phyloP scores from a whole-genome alignment of 2,329 filamentous ascomycete genomes.

The Cytospora leucostoma region DNA sequence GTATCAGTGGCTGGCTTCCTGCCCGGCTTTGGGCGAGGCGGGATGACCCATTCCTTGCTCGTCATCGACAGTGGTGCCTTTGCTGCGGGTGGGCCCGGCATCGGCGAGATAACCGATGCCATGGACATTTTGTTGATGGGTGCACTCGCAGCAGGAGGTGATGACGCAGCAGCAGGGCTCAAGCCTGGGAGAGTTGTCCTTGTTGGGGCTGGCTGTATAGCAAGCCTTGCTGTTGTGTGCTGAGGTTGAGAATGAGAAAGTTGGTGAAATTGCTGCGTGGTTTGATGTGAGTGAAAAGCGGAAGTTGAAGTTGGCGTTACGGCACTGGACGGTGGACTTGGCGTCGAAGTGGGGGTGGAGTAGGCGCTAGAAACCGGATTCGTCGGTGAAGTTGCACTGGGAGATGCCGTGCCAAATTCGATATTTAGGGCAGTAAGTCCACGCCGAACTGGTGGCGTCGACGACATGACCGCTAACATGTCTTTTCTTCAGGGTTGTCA shows the following conservation, averaged over 20 bases:
- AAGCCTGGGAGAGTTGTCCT: conserved; percentile 24
- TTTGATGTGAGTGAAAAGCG: conserved; percentile 12
- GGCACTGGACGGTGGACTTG: conserved; percentile 16
- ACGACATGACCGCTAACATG: conserved; percentile 18
- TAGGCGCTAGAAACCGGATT: conserved; percentile 24
- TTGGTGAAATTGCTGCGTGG: neutral
- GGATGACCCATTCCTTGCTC: conserved; percentile 83
- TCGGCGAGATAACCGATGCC: conserved; percentile 49
- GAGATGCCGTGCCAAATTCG: conserved; percentile 2
- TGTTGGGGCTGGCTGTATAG: conserved; percentile 24
- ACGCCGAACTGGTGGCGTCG: conserved; percentile 12
- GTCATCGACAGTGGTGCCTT: conserved; percentile 62
- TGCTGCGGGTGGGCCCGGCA: conserved; percentile 41
- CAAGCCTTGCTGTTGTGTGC: conserved; percentile 3
- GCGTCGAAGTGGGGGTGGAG: conserved; percentile 26
- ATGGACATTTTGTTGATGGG: conserved; percentile 49
- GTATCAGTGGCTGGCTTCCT: conserved; percentile 93
- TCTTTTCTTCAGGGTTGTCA: neutral
- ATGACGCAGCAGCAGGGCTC: conserved; percentile 8
- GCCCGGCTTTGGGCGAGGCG: conserved; percentile 83
- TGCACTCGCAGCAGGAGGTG: conserved; percentile 13
- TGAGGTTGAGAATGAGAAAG: neutral
- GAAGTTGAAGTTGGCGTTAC: conserved; percentile 14
- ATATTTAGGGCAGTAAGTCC: conserved; percentile 24
- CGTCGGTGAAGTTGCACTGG: conserved; percentile 18